Base-by-base conservation (phyloP, 805 yeast genomes). In the Nakazawaea peltata region DNA sequence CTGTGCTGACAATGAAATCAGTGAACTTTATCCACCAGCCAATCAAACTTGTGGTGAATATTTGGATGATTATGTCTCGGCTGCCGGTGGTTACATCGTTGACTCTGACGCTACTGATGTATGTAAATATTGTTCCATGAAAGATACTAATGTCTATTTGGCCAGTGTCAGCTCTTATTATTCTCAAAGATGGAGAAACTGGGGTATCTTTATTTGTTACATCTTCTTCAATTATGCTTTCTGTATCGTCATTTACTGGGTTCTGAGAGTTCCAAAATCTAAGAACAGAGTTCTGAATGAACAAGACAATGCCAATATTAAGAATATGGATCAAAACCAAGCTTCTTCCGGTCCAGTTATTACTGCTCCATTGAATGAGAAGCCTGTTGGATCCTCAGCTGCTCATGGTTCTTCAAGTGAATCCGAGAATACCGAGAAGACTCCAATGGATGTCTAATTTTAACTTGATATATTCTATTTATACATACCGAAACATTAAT, bases 91-190 rank as follows among this genome's bases (percentile, higher is more conserved):
- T 28, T 67, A 70, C 41, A 47, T 74, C 32, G 37, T 48, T 11
- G 61, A 67, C 34, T 48, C 55, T 4, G 40, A 43, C 30, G 64
- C 77, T 7, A 72, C 83, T n/a, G 47, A 58, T 1, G 39, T 48
- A 11, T 85, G 95, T 61, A 44, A 57, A 8, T 81, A 61, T 60
- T 85, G 95, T 59, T 59, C 74, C 25, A 61, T 71, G 47, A 44
- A 57, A 11, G 46, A 54, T 14, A 82, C 90, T 18, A 75, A 84
- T 53, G 65, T 60, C 4, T 86, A 63, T 54, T 71, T 86, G 56
- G 57, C 53, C 1, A 33, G 57, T 23, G 53, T 70, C 36, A 55
- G 62, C 37, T 63, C 81, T 11, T 36, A 56, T 2, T 68, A 63
- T 48, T 8, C 32, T 18, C 44, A 61, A 34, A 57, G 62, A 44